Evolutionary conservation across 352 stramenopile genomes (phyloP).

Genomic region (Blastocystis sp.): DNA sequence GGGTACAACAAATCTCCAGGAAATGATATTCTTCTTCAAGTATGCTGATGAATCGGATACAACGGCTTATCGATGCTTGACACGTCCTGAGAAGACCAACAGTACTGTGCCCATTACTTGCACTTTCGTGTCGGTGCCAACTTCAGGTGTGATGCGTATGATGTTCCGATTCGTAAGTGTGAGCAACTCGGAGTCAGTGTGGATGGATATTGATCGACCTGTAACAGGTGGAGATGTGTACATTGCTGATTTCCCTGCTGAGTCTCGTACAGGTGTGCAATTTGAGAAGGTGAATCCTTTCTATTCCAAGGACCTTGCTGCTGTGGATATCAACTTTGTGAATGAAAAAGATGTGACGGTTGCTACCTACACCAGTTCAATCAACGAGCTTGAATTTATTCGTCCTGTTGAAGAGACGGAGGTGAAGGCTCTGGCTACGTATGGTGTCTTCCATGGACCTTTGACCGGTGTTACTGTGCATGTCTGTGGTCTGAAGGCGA

Average conservation of each 20-base stretch:
- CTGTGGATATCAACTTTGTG: conserved; percentile 19
- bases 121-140: conserved; percentile 7
- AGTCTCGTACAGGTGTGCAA: background rate
- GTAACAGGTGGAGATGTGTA: conserved; percentile 9
- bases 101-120: conserved; percentile 13
- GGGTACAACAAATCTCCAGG: conserved; percentile 45
- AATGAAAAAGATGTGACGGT: background rate
- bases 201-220: conserved; percentile 14
- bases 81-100: conserved; percentile 26
- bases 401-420: background rate
- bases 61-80: background rate
- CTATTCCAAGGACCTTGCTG: background rate
- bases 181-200: background rate
- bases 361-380: background rate
- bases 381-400: conserved; percentile 38
- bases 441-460: background rate
- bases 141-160: conserved; percentile 25
- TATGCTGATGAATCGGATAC: background rate
- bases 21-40: conserved; percentile 62
- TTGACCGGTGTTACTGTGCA: conserved; percentile 6
- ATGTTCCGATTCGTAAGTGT: conserved; percentile 13
- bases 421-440: conserved; percentile 12
- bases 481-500: conserved; percentile 48
- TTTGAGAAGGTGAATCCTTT: conserved; percentile 22
- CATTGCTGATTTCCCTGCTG: background rate